Evolutionary conservation across 768 basidiomycete genomes (phyloP).

Genomic region (Lactarius psammicola): DNA sequence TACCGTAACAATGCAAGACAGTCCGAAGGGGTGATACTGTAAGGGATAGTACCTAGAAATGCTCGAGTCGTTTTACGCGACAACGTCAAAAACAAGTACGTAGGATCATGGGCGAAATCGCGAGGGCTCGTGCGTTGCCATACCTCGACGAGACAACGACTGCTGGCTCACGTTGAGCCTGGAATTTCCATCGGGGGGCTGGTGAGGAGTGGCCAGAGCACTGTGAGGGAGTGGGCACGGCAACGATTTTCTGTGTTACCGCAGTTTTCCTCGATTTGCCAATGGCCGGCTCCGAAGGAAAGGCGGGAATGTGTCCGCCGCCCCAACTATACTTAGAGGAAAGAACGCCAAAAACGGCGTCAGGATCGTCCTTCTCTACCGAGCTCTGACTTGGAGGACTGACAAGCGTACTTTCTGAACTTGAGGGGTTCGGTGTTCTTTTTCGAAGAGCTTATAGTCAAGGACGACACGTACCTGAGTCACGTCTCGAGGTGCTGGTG

Average conservation of each 20-base stretch:
- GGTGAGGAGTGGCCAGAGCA: background rate
- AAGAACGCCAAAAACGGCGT: background rate
- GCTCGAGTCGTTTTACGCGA: background rate
- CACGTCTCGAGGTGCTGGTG: background rate
- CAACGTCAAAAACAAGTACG: background rate
- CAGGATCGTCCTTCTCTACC: background rate
- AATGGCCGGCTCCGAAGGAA: background rate
- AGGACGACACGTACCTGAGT: background rate
- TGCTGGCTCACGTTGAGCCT: slow-evolving; percentile 2
- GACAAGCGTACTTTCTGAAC: background rate
- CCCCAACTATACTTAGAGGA: background rate
- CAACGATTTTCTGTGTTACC: background rate
- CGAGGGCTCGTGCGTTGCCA: background rate
- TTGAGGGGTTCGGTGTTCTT: background rate
- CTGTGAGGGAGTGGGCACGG: background rate
- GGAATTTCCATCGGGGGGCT: background rate
- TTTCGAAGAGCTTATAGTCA: too few species aligned
- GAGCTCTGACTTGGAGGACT: background rate
- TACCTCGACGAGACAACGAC: background rate
- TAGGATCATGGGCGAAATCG: background rate
- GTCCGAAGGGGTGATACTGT: too few species aligned
- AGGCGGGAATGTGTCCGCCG: background rate
- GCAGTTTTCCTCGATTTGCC: background rate
- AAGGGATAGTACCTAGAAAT: too few species aligned
- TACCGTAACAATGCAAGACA: too few species aligned